Evolutionary conservation across 345 rosid species (phyloP), one percentile per base, ranked within the genome.

Genomic region (Aquilaria sinensis): DNA sequence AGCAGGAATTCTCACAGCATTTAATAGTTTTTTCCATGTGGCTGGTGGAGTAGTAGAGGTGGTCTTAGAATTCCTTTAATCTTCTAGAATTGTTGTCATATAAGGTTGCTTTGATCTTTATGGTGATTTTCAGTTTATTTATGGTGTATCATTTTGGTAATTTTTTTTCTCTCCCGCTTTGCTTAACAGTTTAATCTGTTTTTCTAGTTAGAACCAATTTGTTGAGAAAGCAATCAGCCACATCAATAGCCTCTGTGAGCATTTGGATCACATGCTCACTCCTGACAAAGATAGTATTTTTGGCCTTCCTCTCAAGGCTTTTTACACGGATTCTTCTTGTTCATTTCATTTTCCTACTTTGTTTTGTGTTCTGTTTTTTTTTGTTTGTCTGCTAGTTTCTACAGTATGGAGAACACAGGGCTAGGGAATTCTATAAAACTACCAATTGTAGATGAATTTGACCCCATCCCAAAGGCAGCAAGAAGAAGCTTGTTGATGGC

Each of bases 371-470:
- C n/a, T 29, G 8, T 58, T 47, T 23, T 4, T 23, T 4, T 55
- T 13, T 66, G 13, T 23, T 23, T 23, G 34, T 7, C 29, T 57
- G 31, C 31, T 43, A 41, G 23, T 62, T 10, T 15, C 32, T 74
- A 53, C 51, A 91, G 96, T 69, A 58, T 92, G 62, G 95, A 92
- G 64, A 74, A 70, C 12, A 85, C 83, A 59, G 98, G 98, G 2
- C 81, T n/a, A 81, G 58, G 96, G 96, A 43, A 86, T 92, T 68
- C 71, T 86, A 43, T 91, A 92, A 68, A 75, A 78, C 60, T 85
- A 89, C 63, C 91, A 85, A 69, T 92, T 65, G 66, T 89, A 54
- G 84, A 84, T 43, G 94, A 89, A 62, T 89, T 86, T 32, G 96
- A 89, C 58, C 85, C 90, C 6, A 60, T 89, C 53, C 68, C 91